Evolutionary conservation across 306 rosid species (phyloP).

Genomic region (Nissolia schottii): DNA sequence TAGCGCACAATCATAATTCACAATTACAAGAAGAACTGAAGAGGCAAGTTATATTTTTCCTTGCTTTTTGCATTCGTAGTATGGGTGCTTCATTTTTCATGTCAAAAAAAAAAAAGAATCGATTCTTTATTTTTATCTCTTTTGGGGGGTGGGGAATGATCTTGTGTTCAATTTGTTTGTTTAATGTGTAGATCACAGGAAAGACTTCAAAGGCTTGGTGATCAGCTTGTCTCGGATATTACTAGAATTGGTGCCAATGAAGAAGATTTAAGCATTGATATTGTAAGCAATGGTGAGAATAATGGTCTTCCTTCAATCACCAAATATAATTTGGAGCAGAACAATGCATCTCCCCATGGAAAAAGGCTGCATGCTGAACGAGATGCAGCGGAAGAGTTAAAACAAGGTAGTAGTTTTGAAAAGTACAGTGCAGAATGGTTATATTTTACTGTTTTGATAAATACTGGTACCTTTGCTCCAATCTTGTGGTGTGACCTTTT

Average conservation of each 20-base stretch:
- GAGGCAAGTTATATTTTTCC: slow-evolving; percentile 43
- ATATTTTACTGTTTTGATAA: neutral
- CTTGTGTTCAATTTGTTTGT: slow-evolving; percentile 21
- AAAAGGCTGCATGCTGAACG: slow-evolving; percentile 40
- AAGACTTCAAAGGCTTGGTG: slow-evolving; percentile 73
- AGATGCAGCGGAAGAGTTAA: slow-evolving; percentile 44
- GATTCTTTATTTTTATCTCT: neutral
- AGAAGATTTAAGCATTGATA: slow-evolving; percentile 78
- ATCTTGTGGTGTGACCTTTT: slow-evolving; percentile 6
- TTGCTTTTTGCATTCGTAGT: neutral
- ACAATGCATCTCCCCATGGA: slow-evolving; percentile 49
- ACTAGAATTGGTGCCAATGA: slow-evolving; percentile 55
- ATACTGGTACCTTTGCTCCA: neutral
- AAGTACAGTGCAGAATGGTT: neutral
- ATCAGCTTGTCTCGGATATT: slow-evolving; percentile 69
- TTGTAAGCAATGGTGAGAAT: slow-evolving; percentile 76
- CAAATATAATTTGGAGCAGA: slow-evolving; percentile 45
- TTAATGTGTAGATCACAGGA: slow-evolving; percentile 60
- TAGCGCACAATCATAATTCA: slow-evolving; percentile 51
- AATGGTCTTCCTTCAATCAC: slow-evolving; percentile 36
- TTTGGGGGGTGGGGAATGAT: neutral
- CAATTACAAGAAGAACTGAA: slow-evolving; percentile 74
- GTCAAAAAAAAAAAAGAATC: too few relatives aligned
- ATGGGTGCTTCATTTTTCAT: slow-evolving; percentile 11
- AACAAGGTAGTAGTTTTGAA: slow-evolving; percentile 43